A percentile compares a stretch with the other conserved stretches of the same genome.
These are phyloP conservation scores for Colletotrichum gigasporum DNA, from an alignment of 2,329 filamentous ascomycete genomes.

Conservation along the genomic window DNA sequence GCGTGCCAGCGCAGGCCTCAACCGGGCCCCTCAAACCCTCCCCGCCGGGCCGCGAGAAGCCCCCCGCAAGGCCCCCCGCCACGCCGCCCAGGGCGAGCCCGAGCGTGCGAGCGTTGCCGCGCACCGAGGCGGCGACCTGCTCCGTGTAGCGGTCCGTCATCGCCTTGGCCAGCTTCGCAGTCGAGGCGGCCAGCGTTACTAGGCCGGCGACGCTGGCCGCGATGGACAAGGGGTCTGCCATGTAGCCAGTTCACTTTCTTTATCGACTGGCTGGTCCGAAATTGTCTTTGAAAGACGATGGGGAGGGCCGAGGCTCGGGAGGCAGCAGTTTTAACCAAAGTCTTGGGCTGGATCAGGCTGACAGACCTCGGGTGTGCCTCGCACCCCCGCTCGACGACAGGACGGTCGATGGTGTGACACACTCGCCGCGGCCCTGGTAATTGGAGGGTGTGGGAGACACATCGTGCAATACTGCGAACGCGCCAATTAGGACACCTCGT, in stretches of 20 bases:
- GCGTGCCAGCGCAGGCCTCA: neutral
- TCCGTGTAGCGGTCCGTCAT: neutral
- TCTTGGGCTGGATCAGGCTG: no score
- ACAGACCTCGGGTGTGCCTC: no score
- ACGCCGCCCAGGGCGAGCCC: neutral
- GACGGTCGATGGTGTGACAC: no score
- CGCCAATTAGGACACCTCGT: no score
- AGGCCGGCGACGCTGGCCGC: conserved; percentile 7
- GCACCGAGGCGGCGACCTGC: neutral
- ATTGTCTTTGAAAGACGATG: no score
- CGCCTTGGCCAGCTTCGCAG: neutral
- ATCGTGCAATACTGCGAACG: no score
- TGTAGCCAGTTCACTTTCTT: neutral
- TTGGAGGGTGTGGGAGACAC: no score
- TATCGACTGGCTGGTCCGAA: no score
- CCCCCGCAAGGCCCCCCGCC: neutral
- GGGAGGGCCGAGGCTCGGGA: no score
- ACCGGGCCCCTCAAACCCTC: neutral
- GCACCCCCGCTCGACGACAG: no score
- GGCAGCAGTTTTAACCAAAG: no score
- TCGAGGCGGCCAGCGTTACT: neutral
- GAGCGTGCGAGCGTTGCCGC: neutral
- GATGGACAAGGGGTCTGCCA: conserved; percentile 11
- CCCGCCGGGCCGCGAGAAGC: neutral
- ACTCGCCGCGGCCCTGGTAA: no score